Evolutionary conservation across 176 grass and related monocot species (phyloP), one percentile per base, ranked within the genome.

Genomic region (Zizania latifolia): DNA sequence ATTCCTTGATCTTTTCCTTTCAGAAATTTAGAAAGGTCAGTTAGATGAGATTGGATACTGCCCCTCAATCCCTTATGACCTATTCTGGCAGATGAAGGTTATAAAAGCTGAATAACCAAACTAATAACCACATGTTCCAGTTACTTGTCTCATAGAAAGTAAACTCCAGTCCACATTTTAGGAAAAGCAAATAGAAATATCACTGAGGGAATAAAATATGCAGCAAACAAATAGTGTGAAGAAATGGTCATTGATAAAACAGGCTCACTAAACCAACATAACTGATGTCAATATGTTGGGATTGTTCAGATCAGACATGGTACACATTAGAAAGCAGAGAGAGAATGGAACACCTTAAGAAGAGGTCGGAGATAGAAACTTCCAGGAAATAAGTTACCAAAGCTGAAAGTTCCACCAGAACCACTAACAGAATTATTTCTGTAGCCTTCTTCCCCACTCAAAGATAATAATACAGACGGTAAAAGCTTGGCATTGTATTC

Each of bases 371-470:
- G 84, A 90, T 92, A 99, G 76, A 94, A 99, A 75, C 87, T 92
- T 85, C 95, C 92, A 51, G 91, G 95, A 80, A 94, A 94, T 81
- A 99, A 90, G 73, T 94, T 84, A 56, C 82, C 74, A 75, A 99
- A 99, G 39, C 72, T 83, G 79, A 99, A 99, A 70, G 75, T 78
- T 78, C 95, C 91, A 84, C 86, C 86, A 70, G 76, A 62, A 71
- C 84, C 85, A 85, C 89, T 89, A 79, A 92, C 70, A 66, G 95
- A 92, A 74, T 99, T 99, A 75, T 99, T 99, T 88, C 95, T 84
- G 84, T 94, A 99, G 22, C 91, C 91, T 84, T 89, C 89, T 75
- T 99, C 95, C 6, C 95, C 92, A 82, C 91, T 99, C 77, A 99
- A 83, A 76, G 95, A 94, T 62, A 99, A 78, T 6, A 99, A 86